phyloP scores from a whole-genome alignment of 352 stramenopile genomes.

The Aphanomyces astaci region DNA sequence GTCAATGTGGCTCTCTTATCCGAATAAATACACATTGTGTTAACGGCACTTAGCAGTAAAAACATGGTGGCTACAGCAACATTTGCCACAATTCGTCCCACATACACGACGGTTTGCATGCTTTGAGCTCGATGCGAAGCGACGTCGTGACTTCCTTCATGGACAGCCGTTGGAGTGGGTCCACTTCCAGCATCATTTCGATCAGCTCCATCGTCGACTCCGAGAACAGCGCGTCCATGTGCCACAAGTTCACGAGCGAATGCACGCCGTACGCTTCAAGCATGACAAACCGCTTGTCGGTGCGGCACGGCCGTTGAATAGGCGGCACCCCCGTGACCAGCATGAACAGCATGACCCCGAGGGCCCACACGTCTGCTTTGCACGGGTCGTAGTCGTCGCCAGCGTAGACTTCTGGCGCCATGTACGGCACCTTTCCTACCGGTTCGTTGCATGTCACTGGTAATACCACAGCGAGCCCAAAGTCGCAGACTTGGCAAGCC shows the following conservation, averaged over 20 bases:
- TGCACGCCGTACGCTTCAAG: constrained; percentile 65
- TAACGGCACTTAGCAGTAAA: too few relatives aligned
- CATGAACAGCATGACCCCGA: constrained; percentile 56
- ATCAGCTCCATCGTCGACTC: constrained; percentile 17
- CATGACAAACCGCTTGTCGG: constrained; percentile 84
- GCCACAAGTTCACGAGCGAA: constrained; percentile 67
- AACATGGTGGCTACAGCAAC: too few relatives aligned
- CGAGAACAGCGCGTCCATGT: constrained; percentile 27
- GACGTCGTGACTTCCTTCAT: constrained; percentile 1
- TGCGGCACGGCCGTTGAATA: constrained; percentile 76
- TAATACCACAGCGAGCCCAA: constrained; percentile 13
- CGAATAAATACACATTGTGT: too few relatives aligned
- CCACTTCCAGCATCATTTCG: constrained; percentile 26
- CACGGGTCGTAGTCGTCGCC: constrained; percentile 38
- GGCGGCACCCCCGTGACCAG: constrained; percentile 52
- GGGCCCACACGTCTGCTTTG: constrained; percentile 50
- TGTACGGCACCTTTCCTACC: constrained; percentile 57
- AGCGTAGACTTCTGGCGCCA: constrained; percentile 48
- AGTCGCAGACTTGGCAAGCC: constrained; percentile 26
- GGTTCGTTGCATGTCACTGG: neutral
- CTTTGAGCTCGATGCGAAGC: neutral
- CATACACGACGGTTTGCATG: neutral
- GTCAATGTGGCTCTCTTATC: too few relatives aligned
- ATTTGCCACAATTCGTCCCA: neutral
- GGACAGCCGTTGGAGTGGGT: constrained; percentile 23